A percentile compares a stretch with the other conserved stretches of the same genome.
These are phyloP conservation scores for Gomphus sp. DNA, from an alignment of 1,284 basidiomycete species.

Conservation along the genomic window DNA sequence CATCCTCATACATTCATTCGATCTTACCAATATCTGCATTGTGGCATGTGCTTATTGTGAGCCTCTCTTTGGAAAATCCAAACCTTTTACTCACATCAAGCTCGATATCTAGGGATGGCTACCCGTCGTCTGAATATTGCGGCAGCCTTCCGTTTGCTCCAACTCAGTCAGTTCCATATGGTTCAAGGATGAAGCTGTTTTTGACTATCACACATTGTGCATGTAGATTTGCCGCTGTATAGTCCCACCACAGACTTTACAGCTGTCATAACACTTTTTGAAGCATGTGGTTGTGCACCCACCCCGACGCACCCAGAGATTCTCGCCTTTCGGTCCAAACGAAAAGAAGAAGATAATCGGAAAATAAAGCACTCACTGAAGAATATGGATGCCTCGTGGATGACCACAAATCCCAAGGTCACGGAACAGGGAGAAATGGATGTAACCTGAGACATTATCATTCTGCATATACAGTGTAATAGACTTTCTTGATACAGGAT, in stretches of 20 bases:
- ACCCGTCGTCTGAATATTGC: neutral
- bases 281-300: constrained; percentile 33
- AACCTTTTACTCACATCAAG: neutral
- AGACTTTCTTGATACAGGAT: no score
- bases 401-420: neutral
- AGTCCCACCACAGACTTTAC: constrained; percentile 40
- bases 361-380: neutral
- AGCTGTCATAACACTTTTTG: constrained; percentile 38
- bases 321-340: neutral
- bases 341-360: constrained; percentile 6
- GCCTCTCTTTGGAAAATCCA: neutral
- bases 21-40: constrained; percentile 5
- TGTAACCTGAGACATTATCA: neutral
- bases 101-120: constrained; percentile 3
- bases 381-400: constrained; percentile 6
- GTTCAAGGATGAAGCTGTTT: neutral
- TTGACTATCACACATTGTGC: neutral
- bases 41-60: constrained; percentile 8
- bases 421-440: neutral
- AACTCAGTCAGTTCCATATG: constrained; percentile 2
- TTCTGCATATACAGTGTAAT: no score
- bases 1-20: constrained; percentile 9
- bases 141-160: constrained; percentile 5
- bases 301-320: constrained; percentile 26
- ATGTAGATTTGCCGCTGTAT: constrained; percentile 45